A percentile compares a stretch with the other conserved stretches of the same genome.
Evolutionary conservation across 2,329 filamentous ascomycete species (phyloP).

Genomic region (Botrytis galanthina): DNA sequence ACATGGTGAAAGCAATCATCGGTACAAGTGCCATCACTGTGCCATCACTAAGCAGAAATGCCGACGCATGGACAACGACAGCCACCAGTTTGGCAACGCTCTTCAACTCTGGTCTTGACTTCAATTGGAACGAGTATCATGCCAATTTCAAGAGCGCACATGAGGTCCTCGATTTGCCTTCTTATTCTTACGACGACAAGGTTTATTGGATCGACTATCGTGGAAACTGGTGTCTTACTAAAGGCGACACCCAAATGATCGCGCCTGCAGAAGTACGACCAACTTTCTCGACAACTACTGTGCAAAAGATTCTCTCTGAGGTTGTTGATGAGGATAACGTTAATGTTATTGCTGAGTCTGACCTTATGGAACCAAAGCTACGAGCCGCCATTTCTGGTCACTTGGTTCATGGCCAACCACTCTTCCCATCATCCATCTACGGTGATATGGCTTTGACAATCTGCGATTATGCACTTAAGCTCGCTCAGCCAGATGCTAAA

Average conservation of each 20-base stretch:
- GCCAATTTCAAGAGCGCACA: constrained; percentile 56
- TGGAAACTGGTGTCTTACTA: constrained; percentile 67
- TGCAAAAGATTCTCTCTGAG: constrained; percentile 49
- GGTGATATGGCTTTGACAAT: constrained; percentile 59
- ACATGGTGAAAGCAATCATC: constrained; percentile 60
- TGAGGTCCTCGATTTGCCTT: constrained; percentile 60
- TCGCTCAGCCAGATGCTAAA: constrained; percentile 38
- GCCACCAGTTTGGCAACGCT: constrained; percentile 56
- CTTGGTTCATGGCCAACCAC: constrained; percentile 54
- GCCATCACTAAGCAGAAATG: constrained; percentile 60
- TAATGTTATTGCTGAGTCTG: constrained; percentile 52
- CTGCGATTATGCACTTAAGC: constrained; percentile 53
- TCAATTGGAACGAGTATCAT: constrained; percentile 70
- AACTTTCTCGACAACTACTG: constrained; percentile 42
- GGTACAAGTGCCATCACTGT: constrained; percentile 49
- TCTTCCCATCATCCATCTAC: constrained; percentile 51
- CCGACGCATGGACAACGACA: constrained; percentile 63
- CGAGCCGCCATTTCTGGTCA: constrained; percentile 51
- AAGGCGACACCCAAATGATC: constrained; percentile 59
- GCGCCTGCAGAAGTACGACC: constrained; percentile 49
- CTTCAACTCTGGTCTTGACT: constrained; percentile 56
- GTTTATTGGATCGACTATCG: constrained; percentile 62
- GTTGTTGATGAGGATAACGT: constrained; percentile 49
- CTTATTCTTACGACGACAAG: constrained; percentile 67
- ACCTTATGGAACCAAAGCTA: constrained; percentile 45